A percentile compares a stretch with the other conserved stretches of the same genome.
Conservation (phyloP, 805 yeast species). For the Starmerella apicola region DNA sequence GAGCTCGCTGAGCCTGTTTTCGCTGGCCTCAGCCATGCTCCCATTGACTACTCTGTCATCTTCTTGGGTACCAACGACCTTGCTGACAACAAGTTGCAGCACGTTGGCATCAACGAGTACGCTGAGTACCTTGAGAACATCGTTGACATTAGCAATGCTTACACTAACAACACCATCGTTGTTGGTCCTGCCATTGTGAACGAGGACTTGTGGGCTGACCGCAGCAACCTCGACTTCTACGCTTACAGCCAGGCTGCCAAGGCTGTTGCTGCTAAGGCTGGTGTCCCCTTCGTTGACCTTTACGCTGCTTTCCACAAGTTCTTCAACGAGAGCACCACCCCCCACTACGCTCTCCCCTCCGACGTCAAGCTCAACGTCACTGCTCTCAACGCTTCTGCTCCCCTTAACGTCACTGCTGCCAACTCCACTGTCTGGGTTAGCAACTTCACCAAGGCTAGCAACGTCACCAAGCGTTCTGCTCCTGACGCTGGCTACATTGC, state of each 20-base stretch:
- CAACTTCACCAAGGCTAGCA: slow-evolving; percentile 1
- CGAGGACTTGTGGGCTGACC: slow-evolving; percentile 9
- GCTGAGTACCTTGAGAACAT: slow-evolving; percentile 37
- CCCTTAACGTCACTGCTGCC: not conserved
- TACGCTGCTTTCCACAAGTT: slow-evolving; percentile 35
- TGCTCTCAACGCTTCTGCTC: slow-evolving; percentile 19
- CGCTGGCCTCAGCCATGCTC: slow-evolving; percentile 29
- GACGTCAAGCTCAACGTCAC: slow-evolving; percentile 14
- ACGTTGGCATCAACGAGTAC: slow-evolving; percentile 42
- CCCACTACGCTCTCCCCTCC: not conserved
- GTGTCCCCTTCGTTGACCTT: slow-evolving; percentile 49
- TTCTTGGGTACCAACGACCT: slow-evolving; percentile 81
- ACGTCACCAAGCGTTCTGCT: not conserved
- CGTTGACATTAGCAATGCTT: slow-evolving; percentile 23
- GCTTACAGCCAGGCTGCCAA: slow-evolving; percentile 41
- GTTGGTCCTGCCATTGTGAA: slow-evolving; percentile 12
- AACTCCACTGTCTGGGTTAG: not conserved
- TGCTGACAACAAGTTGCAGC: slow-evolving; percentile 31
- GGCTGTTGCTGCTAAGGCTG: slow-evolving; percentile 34
- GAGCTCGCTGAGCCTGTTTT: slow-evolving; percentile 38
- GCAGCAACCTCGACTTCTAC: slow-evolving; percentile 10
- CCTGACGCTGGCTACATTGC: slow-evolving; percentile 9
- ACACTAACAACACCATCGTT: slow-evolving; percentile 4
- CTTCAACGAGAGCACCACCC: slow-evolving; percentile 29
- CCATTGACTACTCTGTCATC: slow-evolving; percentile 35